Base-by-base conservation (phyloP, 768 basidiomycete genomes). In the Hydnomerulius pinastri region DNA sequence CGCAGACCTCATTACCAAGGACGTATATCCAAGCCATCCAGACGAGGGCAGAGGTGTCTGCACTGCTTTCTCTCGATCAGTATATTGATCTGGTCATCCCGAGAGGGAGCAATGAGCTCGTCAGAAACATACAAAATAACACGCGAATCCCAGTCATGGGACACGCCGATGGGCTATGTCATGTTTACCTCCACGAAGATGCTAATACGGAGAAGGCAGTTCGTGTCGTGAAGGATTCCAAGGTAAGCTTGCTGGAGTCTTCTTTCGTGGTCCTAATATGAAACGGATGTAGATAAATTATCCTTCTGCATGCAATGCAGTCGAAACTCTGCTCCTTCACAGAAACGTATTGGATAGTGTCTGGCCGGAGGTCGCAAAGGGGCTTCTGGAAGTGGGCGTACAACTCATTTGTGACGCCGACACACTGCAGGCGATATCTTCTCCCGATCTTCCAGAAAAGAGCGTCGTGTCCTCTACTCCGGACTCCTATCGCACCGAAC, bases 71-170 rank as follows among this genome's bases (percentile, higher is more conserved):
- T 6, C 80, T 95, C 61, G 96, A 98, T 67, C 81, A 81, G 39
- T 95, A 92, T 70, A 98, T 99, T 62, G 95, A 98, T 69, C 78
- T 99, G 18, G 95, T 98, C 46, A 98, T 98, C 65, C 97, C 97
- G 1, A 77, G 97, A 46, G 97, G 97, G 6, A 94, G 95, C 63
- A 96, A 96, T 59, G 81, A 79, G 54, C 83, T 99, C 11, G 97
- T 98, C 23, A 78, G 74, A 59, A 88, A 75, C 66, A 97, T 99
- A 51, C 92, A 98, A 66, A 87, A 89, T 50, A 82, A 76, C 56
- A 97, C 96, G 0, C 78, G 88, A 51, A 98, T 99, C 53, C 88
- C 97, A 2, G 97, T 99, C 37, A 98, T 99, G 94, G 97, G 97
- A 1, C 97, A 99, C 63, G 95, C 97, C 6, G 97, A 99, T 68